Evolutionary conservation across 108 stramenopile genomes (phyloP), one percentile per base, ranked within the genome.

Genomic region (Conticribra weissflogii): DNA sequence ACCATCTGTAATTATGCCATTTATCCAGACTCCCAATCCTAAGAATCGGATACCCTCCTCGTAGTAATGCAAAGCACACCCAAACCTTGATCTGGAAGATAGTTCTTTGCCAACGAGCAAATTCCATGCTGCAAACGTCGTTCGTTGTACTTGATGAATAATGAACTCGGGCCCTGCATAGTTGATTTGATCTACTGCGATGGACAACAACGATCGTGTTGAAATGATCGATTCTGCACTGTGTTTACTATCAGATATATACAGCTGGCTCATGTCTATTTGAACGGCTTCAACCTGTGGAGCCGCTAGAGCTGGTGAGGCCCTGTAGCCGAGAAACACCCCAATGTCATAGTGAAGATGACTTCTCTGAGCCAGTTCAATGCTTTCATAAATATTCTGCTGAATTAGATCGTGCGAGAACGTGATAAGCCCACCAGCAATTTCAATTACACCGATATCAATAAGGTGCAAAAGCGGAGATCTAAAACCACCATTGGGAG

Each of bases 331-430:
- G 7, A 68, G 55, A 25, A 21, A 58, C 2, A 31, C 3, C 16
- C 56, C 56, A 29, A 68, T 44, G 19, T 57, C 22, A 7, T 57
- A 44, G 21, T 68, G 67, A 41, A 68, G 19, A 7, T 1, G 17
- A 32, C 3, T 17, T 22, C 41, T 16, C 33, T 68, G 31, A 2
- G 30, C 67, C 4, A 29, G 15, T 1, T 28, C 49, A 12, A 68
- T 58, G 30, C 44, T 57, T 16, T 68, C 45, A 50, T 68, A 68
- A 23, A 68, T 56, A 12, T 18, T 15, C 34, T 68, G 54, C 41
- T 47, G 67, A 29, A 68, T 68, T 18, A 68, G 49, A 45, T 68
- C 67, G 46, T 68, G 67, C 12, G 56, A 45, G 29, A 68, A 68
- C 55, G 47, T 55, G 23, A 68, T 23, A 5, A 68, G 24, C 1